phyloP scores from a whole-genome alignment of 2,329 filamentous ascomycete genomes.

The Beauveria bassiana region DNA sequence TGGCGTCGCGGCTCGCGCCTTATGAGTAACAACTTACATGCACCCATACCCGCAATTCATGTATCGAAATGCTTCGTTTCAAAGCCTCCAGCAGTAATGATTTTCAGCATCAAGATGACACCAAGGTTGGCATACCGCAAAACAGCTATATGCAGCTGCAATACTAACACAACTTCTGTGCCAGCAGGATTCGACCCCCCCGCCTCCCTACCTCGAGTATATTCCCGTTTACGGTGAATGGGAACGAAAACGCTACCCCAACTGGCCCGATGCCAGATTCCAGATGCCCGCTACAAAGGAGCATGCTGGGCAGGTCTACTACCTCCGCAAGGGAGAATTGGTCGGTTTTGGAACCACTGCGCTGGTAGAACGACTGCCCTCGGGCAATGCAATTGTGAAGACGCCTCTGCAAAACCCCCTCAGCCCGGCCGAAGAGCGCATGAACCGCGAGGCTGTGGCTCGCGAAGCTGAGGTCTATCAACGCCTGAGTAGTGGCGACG shows the following conservation, averaged over 20 bases:
- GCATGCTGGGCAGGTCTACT: conserved; percentile 15
- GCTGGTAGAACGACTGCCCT: conserved; percentile 17
- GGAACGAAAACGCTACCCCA: conserved; percentile 15
- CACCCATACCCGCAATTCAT: no score
- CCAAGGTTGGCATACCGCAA: neutral
- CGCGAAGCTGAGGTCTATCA: conserved; percentile 20
- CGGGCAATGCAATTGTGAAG: conserved; percentile 17
- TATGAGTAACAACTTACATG: no score
- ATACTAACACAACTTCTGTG: neutral
- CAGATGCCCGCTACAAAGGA: conserved; percentile 14
- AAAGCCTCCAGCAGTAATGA: neutral
- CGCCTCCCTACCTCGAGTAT: conserved; percentile 7
- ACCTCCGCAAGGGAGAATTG: conserved; percentile 17
- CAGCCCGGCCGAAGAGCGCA: neutral
- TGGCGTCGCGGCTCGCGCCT: no score
- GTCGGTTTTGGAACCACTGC: conserved; percentile 15
- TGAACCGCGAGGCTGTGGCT: conserved; percentile 15
- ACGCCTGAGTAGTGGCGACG: conserved; percentile 14
- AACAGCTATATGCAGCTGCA: neutral
- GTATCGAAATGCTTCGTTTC: neutral
- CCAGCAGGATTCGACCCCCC: neutral
- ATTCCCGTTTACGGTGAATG: conserved; percentile 16
- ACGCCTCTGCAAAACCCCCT: conserved; percentile 18
- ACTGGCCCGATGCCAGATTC: conserved; percentile 18
- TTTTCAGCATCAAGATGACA: neutral